phyloP scores from a whole-genome alignment of 257 asterid species.

The Solanum bukasovii region DNA sequence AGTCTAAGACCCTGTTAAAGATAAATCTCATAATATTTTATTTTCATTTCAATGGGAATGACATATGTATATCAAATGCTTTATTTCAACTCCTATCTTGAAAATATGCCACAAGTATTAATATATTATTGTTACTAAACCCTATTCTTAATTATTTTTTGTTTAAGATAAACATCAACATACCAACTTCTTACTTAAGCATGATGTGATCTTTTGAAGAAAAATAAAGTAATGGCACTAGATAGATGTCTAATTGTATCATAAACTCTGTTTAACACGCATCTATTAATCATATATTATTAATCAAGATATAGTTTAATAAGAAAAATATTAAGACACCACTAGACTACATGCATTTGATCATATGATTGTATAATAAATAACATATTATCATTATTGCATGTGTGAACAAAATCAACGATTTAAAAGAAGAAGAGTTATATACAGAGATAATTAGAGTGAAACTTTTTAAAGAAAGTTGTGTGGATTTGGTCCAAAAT shows the following conservation, averaged over 20 bases:
- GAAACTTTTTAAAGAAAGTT: background rate
- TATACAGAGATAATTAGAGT: too few relatives aligned
- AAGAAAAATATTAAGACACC: background rate
- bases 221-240: background rate
- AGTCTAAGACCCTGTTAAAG: background rate
- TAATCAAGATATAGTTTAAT: background rate
- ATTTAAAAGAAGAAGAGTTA: too few relatives aligned
- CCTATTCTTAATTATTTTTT: background rate
- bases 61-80: background rate
- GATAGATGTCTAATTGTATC: background rate
- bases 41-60: background rate
- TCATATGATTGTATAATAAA: background rate
- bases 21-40: background rate
- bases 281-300: background rate
- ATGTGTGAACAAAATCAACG: background rate
- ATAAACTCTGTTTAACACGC: background rate
- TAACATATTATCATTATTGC: background rate
- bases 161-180: background rate
- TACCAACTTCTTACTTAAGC: background rate
- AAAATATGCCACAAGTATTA: background rate
- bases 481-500: background rate
- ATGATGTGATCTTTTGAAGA: background rate
- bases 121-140: background rate
- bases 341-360: background rate
- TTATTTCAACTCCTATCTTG: background rate